phyloP scores from a whole-genome alignment of 257 asterid genomes.

The Solanum appendiculatum region DNA sequence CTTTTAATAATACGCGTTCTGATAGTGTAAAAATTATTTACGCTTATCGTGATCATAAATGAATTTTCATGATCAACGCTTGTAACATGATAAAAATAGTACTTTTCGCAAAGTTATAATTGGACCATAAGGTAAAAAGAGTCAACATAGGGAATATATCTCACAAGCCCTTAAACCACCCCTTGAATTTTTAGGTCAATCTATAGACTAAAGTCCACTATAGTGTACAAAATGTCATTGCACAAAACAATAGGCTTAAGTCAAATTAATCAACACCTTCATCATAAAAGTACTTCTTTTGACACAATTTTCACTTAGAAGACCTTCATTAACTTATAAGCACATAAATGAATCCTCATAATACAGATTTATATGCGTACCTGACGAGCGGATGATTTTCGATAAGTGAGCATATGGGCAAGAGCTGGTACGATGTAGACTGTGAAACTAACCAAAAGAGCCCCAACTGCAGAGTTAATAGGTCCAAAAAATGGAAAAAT shows the following conservation, averaged over 20 bases:
- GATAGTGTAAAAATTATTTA: not conserved
- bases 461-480: slow-evolving; percentile 88
- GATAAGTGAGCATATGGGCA: slow-evolving; percentile 85
- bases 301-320: not conserved
- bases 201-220: not conserved
- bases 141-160: not conserved
- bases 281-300: not conserved
- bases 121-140: not conserved
- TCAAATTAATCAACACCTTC: not conserved
- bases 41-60: too few species aligned
- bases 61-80: not conserved
- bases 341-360: not conserved
- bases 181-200: too few species aligned
- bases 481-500: slow-evolving; percentile 95
- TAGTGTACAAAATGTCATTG: too few species aligned
- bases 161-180: not conserved
- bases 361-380: slow-evolving; percentile 12
- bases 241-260: too few species aligned
- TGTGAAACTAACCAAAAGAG: slow-evolving; percentile 88
- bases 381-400: slow-evolving; percentile 78
- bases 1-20: not conserved
- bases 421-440: slow-evolving; percentile 84
- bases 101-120: not conserved
- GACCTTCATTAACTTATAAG: not conserved
- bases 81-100: not conserved